These are phyloP conservation scores for Stephania cephalantha DNA, from an alignment of 164 flowering plant genomes.

Conservation along the genomic window DNA sequence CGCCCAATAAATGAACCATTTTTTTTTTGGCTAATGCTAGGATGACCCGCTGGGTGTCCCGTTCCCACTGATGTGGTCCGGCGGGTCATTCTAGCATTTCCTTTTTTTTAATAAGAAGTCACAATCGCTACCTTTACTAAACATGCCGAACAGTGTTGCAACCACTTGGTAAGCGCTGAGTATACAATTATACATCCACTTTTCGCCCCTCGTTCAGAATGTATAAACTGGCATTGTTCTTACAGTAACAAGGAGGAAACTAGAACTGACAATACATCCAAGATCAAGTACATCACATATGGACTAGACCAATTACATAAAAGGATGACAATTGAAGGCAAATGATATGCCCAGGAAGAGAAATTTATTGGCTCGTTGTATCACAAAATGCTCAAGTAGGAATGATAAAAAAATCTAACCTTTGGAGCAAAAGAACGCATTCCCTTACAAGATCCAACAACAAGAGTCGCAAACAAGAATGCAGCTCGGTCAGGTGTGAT, in stretches of 20 bases:
- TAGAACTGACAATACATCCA: background rate
- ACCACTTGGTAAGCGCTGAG: too few species aligned
- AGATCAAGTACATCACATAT: background rate
- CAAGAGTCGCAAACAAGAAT: background rate
- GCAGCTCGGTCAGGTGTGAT: background rate
- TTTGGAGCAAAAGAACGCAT: background rate
- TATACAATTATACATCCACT: background rate
- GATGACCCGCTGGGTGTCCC: too few species aligned
- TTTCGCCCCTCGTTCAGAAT: background rate
- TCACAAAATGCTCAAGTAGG: background rate
- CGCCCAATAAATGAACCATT: too few species aligned
- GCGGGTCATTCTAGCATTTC: too few species aligned
- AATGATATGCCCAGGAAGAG: background rate
- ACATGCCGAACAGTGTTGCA: too few species aligned
- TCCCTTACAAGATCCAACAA: background rate
- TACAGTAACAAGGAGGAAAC: background rate
- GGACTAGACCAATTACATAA: background rate
- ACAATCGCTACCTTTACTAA: too few species aligned
- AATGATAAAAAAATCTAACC: background rate
- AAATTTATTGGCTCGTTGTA: background rate
- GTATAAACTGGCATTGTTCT: background rate
- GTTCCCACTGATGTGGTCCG: too few species aligned
- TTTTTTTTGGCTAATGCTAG: too few species aligned
- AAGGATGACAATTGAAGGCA: background rate
- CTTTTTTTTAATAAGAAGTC: too few species aligned